These are phyloP conservation scores for Cucumis cinereus DNA, from an alignment of 306 rosid genomes.

Conservation along the genomic window DNA sequence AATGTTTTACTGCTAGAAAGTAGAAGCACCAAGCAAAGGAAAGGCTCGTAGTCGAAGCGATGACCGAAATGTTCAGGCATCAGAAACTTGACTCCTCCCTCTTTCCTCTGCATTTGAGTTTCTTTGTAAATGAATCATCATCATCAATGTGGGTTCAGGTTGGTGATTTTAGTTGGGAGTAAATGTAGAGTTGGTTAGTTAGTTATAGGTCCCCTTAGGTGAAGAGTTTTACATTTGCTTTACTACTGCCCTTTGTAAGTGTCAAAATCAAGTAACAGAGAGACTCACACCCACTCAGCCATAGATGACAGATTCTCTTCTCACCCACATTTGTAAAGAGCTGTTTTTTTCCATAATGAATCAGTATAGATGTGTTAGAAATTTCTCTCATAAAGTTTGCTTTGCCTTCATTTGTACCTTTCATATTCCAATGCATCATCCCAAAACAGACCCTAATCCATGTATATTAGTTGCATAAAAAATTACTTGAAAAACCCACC, in stretches of 20 bases:
- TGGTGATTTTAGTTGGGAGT: background rate
- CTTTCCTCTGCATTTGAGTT: background rate
- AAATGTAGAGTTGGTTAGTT: slow-evolving; percentile 6
- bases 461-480: too few relatives aligned
- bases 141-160: slow-evolving; percentile 3
- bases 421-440: too few relatives aligned
- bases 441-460: too few relatives aligned
- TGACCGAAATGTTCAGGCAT: background rate
- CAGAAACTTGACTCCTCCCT: background rate
- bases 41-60: background rate
- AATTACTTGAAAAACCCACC: too few relatives aligned
- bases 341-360: background rate
- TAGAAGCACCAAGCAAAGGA: background rate
- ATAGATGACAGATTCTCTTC: slow-evolving; percentile 17
- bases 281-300: background rate
- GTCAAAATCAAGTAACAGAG: background rate
- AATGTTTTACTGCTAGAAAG: slow-evolving; percentile 73
- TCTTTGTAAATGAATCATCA: background rate
- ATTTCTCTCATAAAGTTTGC: background rate
- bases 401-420: background rate
- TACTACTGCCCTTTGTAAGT: background rate
- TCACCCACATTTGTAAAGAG: slow-evolving; percentile 14
- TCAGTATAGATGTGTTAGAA: slow-evolving; percentile 6
- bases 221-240: background rate
- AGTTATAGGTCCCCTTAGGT: background rate